A percentile compares a stretch with the other conserved stretches of the same genome.
These are phyloP conservation scores for Hypoxylon rickii DNA, from an alignment of 495 filamentous ascomycete genomes.

Conservation along the genomic window DNA sequence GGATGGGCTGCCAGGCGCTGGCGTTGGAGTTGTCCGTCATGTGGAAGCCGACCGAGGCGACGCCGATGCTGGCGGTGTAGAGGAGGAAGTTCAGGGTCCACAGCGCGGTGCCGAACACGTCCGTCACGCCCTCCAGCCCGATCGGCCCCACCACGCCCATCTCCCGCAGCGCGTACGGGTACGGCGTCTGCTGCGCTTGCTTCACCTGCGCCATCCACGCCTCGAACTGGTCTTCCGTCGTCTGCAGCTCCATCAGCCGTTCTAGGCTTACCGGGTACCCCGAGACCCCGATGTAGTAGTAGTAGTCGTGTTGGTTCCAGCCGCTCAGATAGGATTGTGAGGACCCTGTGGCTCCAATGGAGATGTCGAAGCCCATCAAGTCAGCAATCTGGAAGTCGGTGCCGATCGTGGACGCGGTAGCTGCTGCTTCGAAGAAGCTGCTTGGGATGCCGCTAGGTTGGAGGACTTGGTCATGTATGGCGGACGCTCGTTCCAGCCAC, in stretches of 20 bases:
- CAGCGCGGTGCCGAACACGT: conserved; percentile 33
- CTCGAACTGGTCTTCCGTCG: conserved; percentile 41
- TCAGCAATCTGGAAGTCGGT: conserved; percentile 41
- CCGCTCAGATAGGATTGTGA: conserved; percentile 26
- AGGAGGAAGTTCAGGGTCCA: conserved; percentile 38
- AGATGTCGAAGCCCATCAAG: conserved; percentile 35
- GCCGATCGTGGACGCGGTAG: conserved; percentile 45
- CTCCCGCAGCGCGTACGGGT: conserved; percentile 41
- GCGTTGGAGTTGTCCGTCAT: conserved; percentile 46
- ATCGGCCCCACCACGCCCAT: conserved; percentile 43
- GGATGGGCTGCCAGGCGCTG: conserved; percentile 42
- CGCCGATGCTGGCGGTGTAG: conserved; percentile 38
- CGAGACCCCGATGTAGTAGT: conserved; percentile 45
- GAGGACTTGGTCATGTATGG: conserved; percentile 40
- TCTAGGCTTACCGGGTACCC: conserved; percentile 30
- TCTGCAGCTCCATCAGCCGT: conserved; percentile 35
- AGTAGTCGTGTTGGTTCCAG: conserved; percentile 51
- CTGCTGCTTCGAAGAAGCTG: conserved; percentile 44
- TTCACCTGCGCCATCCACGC: conserved; percentile 39
- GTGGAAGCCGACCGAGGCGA: conserved; percentile 43
- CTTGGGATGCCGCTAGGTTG: conserved; percentile 35
- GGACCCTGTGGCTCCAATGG: conserved; percentile 17
- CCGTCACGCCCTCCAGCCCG: conserved; percentile 20
- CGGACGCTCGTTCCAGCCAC: conserved; percentile 39
- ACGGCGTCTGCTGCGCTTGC: conserved; percentile 31